These are phyloP conservation scores for Delonix regia DNA, from an alignment of 306 rosid genomes.

Conservation along the genomic window DNA sequence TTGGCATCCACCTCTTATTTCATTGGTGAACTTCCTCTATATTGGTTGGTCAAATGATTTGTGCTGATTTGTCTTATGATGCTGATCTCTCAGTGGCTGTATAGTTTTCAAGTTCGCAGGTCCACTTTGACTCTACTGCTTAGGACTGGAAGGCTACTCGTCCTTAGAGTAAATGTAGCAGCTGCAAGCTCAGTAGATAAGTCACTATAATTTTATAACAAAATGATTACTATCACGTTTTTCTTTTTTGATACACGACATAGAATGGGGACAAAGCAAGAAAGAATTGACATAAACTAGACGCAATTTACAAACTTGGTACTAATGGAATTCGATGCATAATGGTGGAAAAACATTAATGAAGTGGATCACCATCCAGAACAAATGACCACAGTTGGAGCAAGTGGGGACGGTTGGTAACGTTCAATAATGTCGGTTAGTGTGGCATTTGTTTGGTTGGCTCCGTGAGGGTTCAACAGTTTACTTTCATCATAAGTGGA, in stretches of 20 bases:
- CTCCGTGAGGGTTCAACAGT: not conserved
- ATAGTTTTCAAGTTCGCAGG: constrained; percentile 22
- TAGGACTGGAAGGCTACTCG: not conserved
- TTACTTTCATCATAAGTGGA: not conserved
- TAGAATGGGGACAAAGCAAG: not conserved
- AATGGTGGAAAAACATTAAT: not conserved
- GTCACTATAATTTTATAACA: not conserved
- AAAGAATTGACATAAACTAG: not conserved
- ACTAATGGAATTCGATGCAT: not conserved
- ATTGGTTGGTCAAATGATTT: constrained; percentile 11
- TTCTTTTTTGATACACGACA: not conserved
- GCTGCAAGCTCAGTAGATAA: not conserved
- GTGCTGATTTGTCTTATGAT: not conserved
- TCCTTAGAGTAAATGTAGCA: not conserved
- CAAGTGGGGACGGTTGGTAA: not conserved
- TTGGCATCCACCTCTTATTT: not conserved
- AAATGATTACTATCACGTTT: not conserved
- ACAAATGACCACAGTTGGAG: not conserved
- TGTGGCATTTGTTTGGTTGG: not conserved
- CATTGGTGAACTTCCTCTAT: not conserved
- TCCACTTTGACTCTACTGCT: constrained; percentile 6
- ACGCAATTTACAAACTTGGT: not conserved
- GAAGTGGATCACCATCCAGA: not conserved
- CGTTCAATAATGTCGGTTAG: not conserved
- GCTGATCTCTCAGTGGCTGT: not conserved